Evolutionary conservation across 2,329 filamentous ascomycete species (phyloP), one percentile per base, ranked within the genome.

Genomic region (Zalaria obscura): DNA sequence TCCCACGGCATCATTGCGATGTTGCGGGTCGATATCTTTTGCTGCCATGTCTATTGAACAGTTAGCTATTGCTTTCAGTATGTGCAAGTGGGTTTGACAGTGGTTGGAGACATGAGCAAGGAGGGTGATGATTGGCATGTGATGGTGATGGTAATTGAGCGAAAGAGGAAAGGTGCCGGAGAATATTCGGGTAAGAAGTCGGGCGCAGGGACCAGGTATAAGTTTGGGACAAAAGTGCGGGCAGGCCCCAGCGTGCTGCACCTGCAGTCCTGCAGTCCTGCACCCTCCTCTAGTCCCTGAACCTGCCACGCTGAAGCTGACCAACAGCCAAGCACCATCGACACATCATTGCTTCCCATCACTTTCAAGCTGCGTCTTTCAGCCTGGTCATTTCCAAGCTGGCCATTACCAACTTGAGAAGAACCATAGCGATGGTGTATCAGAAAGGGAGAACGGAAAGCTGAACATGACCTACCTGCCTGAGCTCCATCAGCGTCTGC

Each of bases 1-100:
- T 98, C 91, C 91, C 91, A 98, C 7, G 91, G 89, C 59, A 96
- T 95, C 43, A 76, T 70, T 45, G 91, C 91, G 47, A 96, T 81
- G 50, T 82, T 78, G 50, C 93, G 78, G 51, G 78, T 77, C 1
- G 88, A 83, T 31, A 98, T 73, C 64, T 93, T 95, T 54, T 80
- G 73, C 69, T 96, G 88, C 91, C 91, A 98, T 66, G 80, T 84
- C 88, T 96, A 58, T 40, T 10, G 27, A 4, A 37, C 25, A 18
- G 38, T 7, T 32, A 18, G 18, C 18, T 18, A 18, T 18, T 18
- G 18, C 18, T 18, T 18, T 18, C 18, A 18, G 18, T 18, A 18
- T 18, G 18, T 18, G 18, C 18, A 18, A 18, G 18, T 18, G 18
- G 18, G 18, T 18, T 18, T 18, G 18, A 18, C 18, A 18, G 18